Evolutionary conservation across 176 grass and related monocot genomes (phyloP), one percentile per base, ranked within the genome.

Genomic region (Hsuehochloa calcarea): DNA sequence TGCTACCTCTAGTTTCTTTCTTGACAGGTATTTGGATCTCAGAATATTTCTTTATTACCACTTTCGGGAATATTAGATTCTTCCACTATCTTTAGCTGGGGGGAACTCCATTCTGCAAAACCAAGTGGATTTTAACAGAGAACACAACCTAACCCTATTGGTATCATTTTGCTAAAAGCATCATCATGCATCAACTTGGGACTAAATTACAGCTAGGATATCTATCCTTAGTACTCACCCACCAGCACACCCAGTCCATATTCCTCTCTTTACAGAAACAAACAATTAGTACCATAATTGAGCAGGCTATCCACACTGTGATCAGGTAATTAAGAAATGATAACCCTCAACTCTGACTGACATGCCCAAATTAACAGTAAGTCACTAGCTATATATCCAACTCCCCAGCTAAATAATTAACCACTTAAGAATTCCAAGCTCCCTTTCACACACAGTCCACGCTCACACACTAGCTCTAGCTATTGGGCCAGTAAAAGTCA

Each of bases 401-500:
- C 22, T 19, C 56, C 14, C 12, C 8, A 0, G 58, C 22, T 45
- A 45, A 45, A 45, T 41, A 79, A 31, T 1, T 38, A 39, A 11
- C 11, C 8, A 51, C 27, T 62, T 16, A 61, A 59, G 73, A 85
- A 86, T 50, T 72, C 1, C 65, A 65, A 45, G n/a, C 61, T 19
- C 19, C 29, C 31, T 6, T 27, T 40, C 39, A 40, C 4, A 31
- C 11, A 76, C 35, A 60, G 13, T 49, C 19, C 37, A 39, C 27
- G 37, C 51, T 27, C 35, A 43, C 50, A 70, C 80, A 0, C 41
- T 31, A 6, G 45, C 80, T 1, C 41, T 31, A 6, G 45, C 14
- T 26, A 12, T 38, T 49, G 4, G 46, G 20, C 22, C 25, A 59
- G 62, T 76, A 70, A 69, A 77, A 77, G 86, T 87, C 86, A n/a